Base-by-base conservation (phyloP, 2,329 filamentous ascomycete species). In the Colletotrichum sp. region DNA sequence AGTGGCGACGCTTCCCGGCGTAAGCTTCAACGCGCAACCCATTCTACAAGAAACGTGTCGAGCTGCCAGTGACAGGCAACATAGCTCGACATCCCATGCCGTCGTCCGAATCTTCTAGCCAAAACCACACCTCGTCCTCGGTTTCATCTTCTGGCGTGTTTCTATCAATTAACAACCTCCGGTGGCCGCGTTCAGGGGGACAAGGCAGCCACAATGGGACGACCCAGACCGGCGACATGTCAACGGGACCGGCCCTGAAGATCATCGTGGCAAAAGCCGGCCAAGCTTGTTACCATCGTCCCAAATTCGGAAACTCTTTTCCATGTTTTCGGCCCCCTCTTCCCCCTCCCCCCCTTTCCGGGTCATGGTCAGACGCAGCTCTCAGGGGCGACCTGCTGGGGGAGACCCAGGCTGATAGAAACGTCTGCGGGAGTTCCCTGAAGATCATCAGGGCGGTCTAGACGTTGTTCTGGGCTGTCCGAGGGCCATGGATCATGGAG, bases 371-470 rank as follows among this genome's bases (percentile, higher is more conserved):
- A 13, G 44, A 52, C 18, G 55, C 55, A 28, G 55, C 55, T 28
- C 21, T 59, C 21, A 62, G 59, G 59, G 28, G 26, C 28, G 6
- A 15, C 0, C 0, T 28, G 55, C 59, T 32, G 30, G 28, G 59
- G n/a, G 7, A 10, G 28, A 62, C 59, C 59, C 18, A 32, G 59
- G 30, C 30, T 26, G 55, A 21, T 5, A 21, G 59, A 21, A 28
- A 32, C 30, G 30, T 24, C 28, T 62, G 59, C 59, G 59, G 59
- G 59, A 62, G 59, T 32, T n/a, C 30, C n/a, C 59, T 36, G 30
- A 62, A 62, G 59, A 63, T 63, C 30, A 24, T 4, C 59, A 34
- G 30, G 59, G 21, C n/a, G 30, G 59, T 30, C 21, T 15, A 9
- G 59, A 30, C 18, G 59, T 15, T 30, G 5, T 4, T 36, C 30